A percentile compares a stretch with the other conserved stretches of the same genome.
These are phyloP conservation scores for Eucalyptus cloeziana DNA, from an alignment of 345 rosid genomes.

Conservation along the genomic window DNA sequence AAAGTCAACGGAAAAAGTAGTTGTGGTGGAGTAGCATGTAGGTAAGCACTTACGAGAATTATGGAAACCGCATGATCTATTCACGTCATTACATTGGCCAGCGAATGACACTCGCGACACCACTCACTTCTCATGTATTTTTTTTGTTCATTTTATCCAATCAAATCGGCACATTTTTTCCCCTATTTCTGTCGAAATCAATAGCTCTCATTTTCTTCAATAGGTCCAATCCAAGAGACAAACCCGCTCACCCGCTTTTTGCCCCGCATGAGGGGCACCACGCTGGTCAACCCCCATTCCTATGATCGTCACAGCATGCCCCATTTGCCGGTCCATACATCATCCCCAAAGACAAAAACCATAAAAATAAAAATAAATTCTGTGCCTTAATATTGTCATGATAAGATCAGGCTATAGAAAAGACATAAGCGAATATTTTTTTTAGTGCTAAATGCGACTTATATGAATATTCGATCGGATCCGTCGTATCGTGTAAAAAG, in stretches of 20 bases:
- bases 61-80: neutral
- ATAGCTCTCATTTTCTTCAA: neutral
- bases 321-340: neutral
- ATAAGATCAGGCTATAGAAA: neutral
- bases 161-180: neutral
- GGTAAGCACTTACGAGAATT: neutral
- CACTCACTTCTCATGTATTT: neutral
- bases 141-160: neutral
- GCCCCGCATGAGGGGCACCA: neutral
- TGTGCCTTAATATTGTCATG: neutral
- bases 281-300: neutral
- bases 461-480: neutral
- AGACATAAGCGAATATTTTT: neutral
- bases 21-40: neutral
- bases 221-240: neutral
- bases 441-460: neutral
- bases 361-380: neutral
- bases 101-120: neutral
- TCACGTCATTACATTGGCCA: neutral
- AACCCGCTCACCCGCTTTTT: neutral
- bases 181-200: neutral
- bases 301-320: neutral
- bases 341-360: neutral
- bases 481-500: neutral
- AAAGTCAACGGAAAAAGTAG: neutral